These are phyloP conservation scores for Kwoniella shandongensis DNA, from an alignment of 768 basidiomycete species.

Conservation along the genomic window DNA sequence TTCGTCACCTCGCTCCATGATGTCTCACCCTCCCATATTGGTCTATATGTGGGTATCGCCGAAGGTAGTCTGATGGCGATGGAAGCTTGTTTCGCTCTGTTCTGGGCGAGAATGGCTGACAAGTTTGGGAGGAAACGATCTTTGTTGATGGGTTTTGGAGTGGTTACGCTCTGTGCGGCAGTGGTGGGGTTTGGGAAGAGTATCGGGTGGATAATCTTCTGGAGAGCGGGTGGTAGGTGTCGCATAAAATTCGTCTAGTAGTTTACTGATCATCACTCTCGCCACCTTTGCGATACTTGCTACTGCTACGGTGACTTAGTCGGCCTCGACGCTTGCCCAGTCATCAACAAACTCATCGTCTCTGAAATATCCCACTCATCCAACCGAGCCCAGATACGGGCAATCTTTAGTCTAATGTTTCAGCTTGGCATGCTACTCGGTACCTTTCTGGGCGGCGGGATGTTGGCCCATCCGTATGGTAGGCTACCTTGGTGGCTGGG, in stretches of 20 bases:
- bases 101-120: conserved; percentile 39
- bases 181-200: conserved; percentile 31
- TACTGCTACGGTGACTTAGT: too few relatives aligned
- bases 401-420: conserved; percentile 38
- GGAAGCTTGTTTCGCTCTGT: conserved; percentile 33
- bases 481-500: conserved; percentile 37
- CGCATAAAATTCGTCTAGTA: neutral
- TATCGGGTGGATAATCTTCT: conserved; percentile 34
- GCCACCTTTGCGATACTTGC: neutral
- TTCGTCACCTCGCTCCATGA: conserved; percentile 39
- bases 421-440: conserved; percentile 30
- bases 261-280: neutral
- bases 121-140: conserved; percentile 32
- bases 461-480: conserved; percentile 25
- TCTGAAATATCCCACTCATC: conserved; percentile 29
- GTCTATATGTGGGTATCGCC: conserved; percentile 33
- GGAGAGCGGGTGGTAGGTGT: conserved; percentile 35
- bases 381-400: conserved; percentile 35
- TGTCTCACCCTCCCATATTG: conserved; percentile 27
- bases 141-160: conserved; percentile 27
- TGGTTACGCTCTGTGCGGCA: conserved; percentile 7
- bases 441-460: conserved; percentile 36
- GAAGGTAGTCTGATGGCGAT: conserved; percentile 44
- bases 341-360: conserved; percentile 28
- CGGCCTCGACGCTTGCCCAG: conserved; percentile 29